Evolutionary conservation across 1,284 basidiomycete genomes (phyloP), one percentile per base, ranked within the genome.

Genomic region (Heterobasidion occidentale): DNA sequence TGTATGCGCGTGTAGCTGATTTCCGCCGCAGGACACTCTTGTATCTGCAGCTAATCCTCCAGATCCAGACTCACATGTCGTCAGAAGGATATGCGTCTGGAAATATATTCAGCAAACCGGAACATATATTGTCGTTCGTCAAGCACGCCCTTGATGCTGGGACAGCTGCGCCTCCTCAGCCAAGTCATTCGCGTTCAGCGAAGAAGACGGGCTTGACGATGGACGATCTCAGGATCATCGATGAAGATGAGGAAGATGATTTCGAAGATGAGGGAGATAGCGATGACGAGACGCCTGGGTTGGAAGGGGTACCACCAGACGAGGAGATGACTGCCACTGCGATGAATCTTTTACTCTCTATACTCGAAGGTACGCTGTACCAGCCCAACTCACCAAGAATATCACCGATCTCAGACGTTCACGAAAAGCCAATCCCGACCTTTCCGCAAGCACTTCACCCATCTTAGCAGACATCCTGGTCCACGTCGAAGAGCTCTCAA

Each of bases 71-170:
- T 2, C 77, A 81, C 48, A 69, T 91, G 3, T 79, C 85, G 0
- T 68, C 71, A 35, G 73, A 74, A 15, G 77, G 75, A n/a, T 70
- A 79, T n/a, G 73, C 78, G 1, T 77, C 80, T 2, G 58, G 46
- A 17, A 83, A 79, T 57, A 80, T 92, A n/a, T 75, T 94, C 50
- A 80, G 77, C 53, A 81, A 85, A 53, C 84, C 89, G 1, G 77
- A 80, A 12, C 84, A 93, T 58, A 79, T 94, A 9, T 70, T 95
- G 12, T 75, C 77, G 1, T 96, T 95, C 65, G 78, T 96, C 44
- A 88, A 88, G 58, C 84, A 90, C 58, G 86, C 88, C 1, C 67
- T 88, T 6, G 71, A 72, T 49, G 64, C 67, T 2, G 61, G 62
- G 14, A 35, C 15, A 7, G 7, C 59, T 44, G 66, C 74, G 7